A percentile compares a stretch with the other conserved stretches of the same genome.
Conservation (phyloP, 768 basidiomycete genomes). For the Panus rudis region DNA sequence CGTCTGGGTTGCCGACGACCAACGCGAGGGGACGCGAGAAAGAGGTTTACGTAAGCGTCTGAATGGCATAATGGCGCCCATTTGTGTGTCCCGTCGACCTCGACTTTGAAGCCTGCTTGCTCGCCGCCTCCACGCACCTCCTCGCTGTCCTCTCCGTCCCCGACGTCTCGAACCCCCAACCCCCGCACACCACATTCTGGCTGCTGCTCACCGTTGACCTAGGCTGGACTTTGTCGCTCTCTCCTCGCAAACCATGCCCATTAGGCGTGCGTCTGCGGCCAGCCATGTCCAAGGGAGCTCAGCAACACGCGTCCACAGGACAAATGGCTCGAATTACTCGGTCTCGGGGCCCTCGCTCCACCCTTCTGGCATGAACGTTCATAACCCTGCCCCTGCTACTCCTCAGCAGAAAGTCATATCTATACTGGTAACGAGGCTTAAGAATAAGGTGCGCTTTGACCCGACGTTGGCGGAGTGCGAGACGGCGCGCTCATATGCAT, state of each 20-base stretch:
- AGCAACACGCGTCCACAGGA: slow-evolving; percentile 48
- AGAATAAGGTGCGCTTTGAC: slow-evolving; percentile 58
- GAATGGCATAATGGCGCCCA: too few species aligned
- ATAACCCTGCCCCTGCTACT: slow-evolving; percentile 31
- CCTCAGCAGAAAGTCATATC: slow-evolving; percentile 81
- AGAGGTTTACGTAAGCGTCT: too few species aligned
- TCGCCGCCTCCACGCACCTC: too few species aligned
- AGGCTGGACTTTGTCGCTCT: too few species aligned
- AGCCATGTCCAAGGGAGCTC: slow-evolving; percentile 29
- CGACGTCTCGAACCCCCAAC: too few species aligned
- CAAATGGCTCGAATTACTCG: slow-evolving; percentile 46
- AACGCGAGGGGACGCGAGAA: too few species aligned
- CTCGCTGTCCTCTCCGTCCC: too few species aligned
- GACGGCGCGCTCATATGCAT: slow-evolving; percentile 1
- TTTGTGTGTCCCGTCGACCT: too few species aligned
- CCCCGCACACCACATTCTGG: too few species aligned
- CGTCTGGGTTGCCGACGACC: too few species aligned
- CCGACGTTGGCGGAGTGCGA: neutral
- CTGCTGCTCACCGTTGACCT: too few species aligned
- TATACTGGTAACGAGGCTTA: slow-evolving; percentile 72
- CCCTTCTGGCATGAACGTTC: slow-evolving; percentile 13
- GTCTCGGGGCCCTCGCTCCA: slow-evolving; percentile 16
- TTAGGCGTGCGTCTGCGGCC: slow-evolving; percentile 56
- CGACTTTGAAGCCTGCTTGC: too few species aligned
- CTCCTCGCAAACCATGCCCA: slow-evolving; percentile 32